Evolutionary conservation across 345 rosid species (phyloP).

Genomic region (Carallia brachiata): DNA sequence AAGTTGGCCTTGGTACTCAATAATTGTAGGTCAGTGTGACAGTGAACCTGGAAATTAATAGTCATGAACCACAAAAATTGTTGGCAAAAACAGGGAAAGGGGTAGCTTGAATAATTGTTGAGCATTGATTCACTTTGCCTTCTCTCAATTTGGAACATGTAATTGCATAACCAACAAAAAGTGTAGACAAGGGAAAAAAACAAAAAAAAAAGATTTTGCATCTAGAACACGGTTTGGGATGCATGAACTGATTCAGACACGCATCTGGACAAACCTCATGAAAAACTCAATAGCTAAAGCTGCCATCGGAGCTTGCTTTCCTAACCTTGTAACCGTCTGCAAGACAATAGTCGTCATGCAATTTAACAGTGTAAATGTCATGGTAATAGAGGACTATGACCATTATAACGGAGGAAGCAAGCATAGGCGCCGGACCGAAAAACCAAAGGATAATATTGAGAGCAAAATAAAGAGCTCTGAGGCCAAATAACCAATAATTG

Average conservation of each 20-base stretch:
- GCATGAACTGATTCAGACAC: too few relatives aligned
- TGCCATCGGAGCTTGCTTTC: background rate
- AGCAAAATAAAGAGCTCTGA: slow-evolving; percentile 27
- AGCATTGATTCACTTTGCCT: background rate
- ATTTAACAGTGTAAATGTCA: slow-evolving; percentile 17
- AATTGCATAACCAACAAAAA: background rate
- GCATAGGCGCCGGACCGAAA: slow-evolving; percentile 34
- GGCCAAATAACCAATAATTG: slow-evolving; percentile 16
- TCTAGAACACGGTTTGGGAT: background rate
- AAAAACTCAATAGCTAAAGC: slow-evolving; percentile 14
- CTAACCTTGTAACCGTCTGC: slow-evolving; percentile 3
- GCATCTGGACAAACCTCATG: too few relatives aligned
- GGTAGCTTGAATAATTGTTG: background rate
- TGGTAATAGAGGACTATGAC: slow-evolving; percentile 20
- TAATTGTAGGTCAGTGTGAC: too few relatives aligned
- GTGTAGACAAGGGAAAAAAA: background rate
- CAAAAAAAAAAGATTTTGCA: background rate
- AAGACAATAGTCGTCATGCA: slow-evolving; percentile 10
- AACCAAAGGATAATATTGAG: slow-evolving; percentile 23
- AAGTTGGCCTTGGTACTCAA: too few relatives aligned
- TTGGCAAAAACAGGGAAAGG: too few relatives aligned
- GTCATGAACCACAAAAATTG: too few relatives aligned
- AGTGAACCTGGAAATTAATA: too few relatives aligned
- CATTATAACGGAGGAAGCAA: slow-evolving; percentile 18
- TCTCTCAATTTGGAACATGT: background rate